These are phyloP conservation scores for Leavenworthia alabamica DNA, from an alignment of 345 rosid species.

Conservation along the genomic window DNA sequence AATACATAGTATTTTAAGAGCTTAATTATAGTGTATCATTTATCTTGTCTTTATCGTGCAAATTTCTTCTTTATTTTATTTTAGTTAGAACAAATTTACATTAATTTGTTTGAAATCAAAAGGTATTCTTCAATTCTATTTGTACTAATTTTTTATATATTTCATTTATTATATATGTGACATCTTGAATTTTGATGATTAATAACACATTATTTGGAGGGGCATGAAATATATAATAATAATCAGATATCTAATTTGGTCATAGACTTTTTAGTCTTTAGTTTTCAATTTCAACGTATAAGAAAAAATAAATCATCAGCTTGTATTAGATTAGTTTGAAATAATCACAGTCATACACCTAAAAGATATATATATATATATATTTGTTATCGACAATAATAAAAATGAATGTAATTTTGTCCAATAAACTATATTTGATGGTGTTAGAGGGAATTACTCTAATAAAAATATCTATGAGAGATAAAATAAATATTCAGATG, in stretches of 20 bases:
- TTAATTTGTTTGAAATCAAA: neutral
- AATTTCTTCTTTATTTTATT: neutral
- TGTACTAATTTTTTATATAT: neutral
- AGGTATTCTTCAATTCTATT: neutral
- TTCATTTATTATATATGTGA: neutral
- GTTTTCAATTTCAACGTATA: neutral
- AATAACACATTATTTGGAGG: constrained; percentile 8
- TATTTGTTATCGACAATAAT: neutral
- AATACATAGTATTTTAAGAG: neutral
- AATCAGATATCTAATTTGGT: neutral
- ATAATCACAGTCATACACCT: neutral
- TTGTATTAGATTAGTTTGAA: neutral
- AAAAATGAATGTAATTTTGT: neutral
- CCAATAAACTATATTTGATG: too few relatives aligned
- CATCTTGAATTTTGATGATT: neutral
- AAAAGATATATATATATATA: neutral
- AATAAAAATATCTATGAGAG: too few relatives aligned
- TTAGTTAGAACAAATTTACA: neutral
- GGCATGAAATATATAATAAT: neutral
- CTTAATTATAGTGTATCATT: neutral
- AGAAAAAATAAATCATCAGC: neutral
- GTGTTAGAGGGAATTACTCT: too few relatives aligned
- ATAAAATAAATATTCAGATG: too few relatives aligned
- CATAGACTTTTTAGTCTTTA: neutral
- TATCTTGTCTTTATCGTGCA: neutral